Percentiles rank a stretch among this genome's conserved stretches.
These are phyloP conservation scores for Beauveria australis DNA, from an alignment of 2,329 filamentous ascomycete genomes.

Conservation along the genomic window DNA sequence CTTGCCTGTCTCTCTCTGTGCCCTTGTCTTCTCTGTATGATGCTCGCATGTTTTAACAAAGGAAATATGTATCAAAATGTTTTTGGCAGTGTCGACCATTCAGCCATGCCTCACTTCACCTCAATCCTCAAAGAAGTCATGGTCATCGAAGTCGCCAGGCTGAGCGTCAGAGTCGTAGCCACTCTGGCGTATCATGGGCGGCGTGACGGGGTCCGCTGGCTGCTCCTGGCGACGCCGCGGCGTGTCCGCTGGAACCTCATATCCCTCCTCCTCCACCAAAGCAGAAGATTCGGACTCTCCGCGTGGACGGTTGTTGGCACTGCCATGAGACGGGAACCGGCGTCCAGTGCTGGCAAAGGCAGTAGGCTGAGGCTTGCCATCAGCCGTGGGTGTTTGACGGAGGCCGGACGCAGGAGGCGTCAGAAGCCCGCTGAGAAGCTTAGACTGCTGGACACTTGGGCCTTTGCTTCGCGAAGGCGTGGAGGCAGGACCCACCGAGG, in stretches of 20 bases:
- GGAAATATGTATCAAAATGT: slow-evolving; percentile 16
- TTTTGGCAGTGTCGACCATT: not conserved
- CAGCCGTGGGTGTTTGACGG: slow-evolving; percentile 48
- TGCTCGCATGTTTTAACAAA: slow-evolving; percentile 18
- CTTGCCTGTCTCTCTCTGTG: not conserved
- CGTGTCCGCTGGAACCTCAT: slow-evolving; percentile 31
- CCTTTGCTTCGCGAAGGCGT: slow-evolving; percentile 54
- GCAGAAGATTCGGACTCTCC: slow-evolving; percentile 24
- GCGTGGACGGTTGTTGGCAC: slow-evolving; percentile 17
- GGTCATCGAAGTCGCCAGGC: slow-evolving; percentile 50
- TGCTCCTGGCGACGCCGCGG: slow-evolving; percentile 29
- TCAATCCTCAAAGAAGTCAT: slow-evolving; percentile 47
- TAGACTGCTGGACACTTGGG: slow-evolving; percentile 37
- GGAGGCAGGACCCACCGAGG: slow-evolving; percentile 30
- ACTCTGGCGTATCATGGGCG: slow-evolving; percentile 51
- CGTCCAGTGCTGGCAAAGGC: slow-evolving; percentile 54
- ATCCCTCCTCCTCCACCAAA: slow-evolving; percentile 21
- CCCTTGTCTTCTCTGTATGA: not conserved
- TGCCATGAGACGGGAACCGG: slow-evolving; percentile 42
- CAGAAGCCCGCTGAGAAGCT: slow-evolving; percentile 70
- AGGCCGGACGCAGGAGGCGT: slow-evolving; percentile 77
- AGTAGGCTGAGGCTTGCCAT: slow-evolving; percentile 42
- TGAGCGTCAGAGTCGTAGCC: slow-evolving; percentile 55
- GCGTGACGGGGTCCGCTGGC: slow-evolving; percentile 43
- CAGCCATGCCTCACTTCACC: not conserved